Evolutionary conservation across 306 rosid genomes (phyloP).

Genomic region (Crataegus laevigata): DNA sequence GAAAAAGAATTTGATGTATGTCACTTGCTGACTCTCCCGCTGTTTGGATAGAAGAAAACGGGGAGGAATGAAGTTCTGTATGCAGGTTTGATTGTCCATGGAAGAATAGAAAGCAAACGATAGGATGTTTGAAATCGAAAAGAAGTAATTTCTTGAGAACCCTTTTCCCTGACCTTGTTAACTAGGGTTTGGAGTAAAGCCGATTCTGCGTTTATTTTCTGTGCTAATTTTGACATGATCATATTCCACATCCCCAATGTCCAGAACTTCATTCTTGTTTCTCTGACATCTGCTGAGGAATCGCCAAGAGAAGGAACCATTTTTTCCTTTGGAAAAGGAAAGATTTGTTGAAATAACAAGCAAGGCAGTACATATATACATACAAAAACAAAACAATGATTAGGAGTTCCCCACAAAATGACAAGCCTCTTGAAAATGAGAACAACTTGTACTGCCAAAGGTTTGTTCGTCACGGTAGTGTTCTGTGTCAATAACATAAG

Average conservation of each 20-base stretch:
- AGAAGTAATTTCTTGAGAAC: not conserved
- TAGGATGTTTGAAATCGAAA: not conserved
- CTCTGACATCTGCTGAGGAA: not conserved
- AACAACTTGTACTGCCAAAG: too few relatives aligned
- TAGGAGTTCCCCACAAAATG: not conserved
- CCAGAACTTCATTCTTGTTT: not conserved
- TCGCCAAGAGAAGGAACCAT: too few relatives aligned
- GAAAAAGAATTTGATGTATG: not conserved
- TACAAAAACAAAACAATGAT: not conserved
- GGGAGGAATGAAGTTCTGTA: not conserved
- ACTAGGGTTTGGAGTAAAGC: not conserved
- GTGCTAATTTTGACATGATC: not conserved
- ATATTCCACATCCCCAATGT: not conserved
- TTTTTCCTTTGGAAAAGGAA: not conserved
- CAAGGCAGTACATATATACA: not conserved
- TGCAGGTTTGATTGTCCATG: not conserved
- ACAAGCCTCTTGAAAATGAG: too few relatives aligned
- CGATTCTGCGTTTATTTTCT: not conserved
- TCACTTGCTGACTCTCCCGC: not conserved
- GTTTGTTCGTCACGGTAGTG: too few relatives aligned
- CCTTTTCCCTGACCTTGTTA: not conserved
- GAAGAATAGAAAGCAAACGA: not conserved
- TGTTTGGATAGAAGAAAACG: not conserved
- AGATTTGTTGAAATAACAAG: not conserved
- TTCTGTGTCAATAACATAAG: not conserved